Base-by-base conservation (phyloP, 768 basidiomycete species). In the Leccinum imitatum region DNA sequence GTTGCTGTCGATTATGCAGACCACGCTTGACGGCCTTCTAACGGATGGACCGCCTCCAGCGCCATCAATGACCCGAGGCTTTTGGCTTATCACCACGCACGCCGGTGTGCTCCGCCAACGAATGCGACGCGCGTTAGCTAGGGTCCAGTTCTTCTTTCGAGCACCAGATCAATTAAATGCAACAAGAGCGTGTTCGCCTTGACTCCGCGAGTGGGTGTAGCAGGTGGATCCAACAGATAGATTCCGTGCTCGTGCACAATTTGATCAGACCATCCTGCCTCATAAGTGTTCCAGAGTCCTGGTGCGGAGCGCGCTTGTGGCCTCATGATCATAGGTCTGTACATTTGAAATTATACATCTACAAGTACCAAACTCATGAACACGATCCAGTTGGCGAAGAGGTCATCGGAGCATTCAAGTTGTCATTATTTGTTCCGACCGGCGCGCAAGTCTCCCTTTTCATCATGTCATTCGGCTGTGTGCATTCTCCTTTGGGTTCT, bases 381-480 rank as follows among this genome's bases (percentile, higher is more conserved):
- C 33, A 63, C 58, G 64, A 47, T 51, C 53, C 56, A 51, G 21
- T 31, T 27, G 7, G 17, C 8, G 17, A 63, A 56, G 54, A 41
- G 60, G 30, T 39, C 57, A 50, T 17, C 56, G 59, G 57, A 53
- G n/a, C 60, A 56, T 60, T 33, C 33, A 33, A 33, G 33, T 33
- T 44, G 52, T 52, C 56, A 25, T 57, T 50, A 25, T 56, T 50
- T 54, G 54, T 44, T 17, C 41, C 39, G 37, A 39, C 47, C 41
- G 27, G 48, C 33, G 31, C 54, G 19, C 30, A 55, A 6, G 37
- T 53, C 53, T 51, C 52, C 50, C 41, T 46, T 47, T 47, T n/a
- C 54, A 48, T 58, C 60, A 54, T 66, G 58, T 64, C 58, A 53
- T 56, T 56, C 50, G 66, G 69, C 69, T 67, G 69, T 69, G 67